Evolutionary conservation across 2,329 filamentous ascomycete genomes (phyloP), one percentile per base, ranked within the genome.

Genomic region (Pseudocercospora cruenta): DNA sequence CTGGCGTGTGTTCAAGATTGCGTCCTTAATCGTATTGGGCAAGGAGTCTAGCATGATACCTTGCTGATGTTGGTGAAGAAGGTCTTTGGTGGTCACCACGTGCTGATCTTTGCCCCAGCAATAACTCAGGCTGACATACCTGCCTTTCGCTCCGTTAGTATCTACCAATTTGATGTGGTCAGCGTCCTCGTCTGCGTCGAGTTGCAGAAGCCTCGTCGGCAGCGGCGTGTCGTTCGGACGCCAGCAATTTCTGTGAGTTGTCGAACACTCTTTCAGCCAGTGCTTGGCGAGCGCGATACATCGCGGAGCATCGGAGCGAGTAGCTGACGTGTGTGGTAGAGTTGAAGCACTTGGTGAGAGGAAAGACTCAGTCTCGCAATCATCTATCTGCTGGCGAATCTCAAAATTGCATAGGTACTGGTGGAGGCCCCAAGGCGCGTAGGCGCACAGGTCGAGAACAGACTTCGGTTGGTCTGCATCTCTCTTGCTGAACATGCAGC

Each of bases 1-100:
- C 9, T 14, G 31, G 7, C 58, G 22, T 12, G 62, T 62, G 62
- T 58, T 22, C 22, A 45, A n/a, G 14, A 65, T 57, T 2, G 65
- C 65, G 14, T 67, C 65, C 7, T 7, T 24, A 43, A 64, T 64
- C 5, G 61, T 64, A 14, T 28, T 19, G 3, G 54, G 43, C 47
- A 67, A 28, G 6, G 2, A 6, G n/a, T 14, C n/a, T 5, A 33
- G 10, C n/a, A 22, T 19, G 45, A 64, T 24, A 12, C 26, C 21
- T 26, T 39, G n/a, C 7, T 36, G 1, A 6, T 22, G 31, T 12
- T 59, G 10, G 16, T 7, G 21, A 10, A 31, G 9, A 21, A 26
- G 22, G 22, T 16, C 39, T 63, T 26, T 21, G 12, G 36, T 33
- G 12, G 21, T 22, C 14, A 24, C 28, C 43, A 47, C n/a, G 21